Percentiles rank a stretch among this genome's conserved stretches.
phyloP scores from a whole-genome alignment of 2,329 filamentous ascomycete genomes.

The Helotiales sp. region DNA sequence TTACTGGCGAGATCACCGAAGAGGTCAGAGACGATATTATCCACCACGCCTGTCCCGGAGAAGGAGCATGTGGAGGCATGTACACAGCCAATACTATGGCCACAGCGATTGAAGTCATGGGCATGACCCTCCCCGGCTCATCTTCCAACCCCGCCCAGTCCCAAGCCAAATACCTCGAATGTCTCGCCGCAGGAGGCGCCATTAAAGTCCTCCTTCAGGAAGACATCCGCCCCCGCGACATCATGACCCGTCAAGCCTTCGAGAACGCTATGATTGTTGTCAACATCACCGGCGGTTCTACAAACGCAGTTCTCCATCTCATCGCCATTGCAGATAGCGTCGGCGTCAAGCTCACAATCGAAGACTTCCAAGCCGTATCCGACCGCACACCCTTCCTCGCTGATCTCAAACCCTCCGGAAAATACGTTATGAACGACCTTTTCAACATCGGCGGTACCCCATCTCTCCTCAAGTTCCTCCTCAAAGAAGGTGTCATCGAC shows the following conservation, averaged over 20 bases:
- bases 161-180: constrained; percentile 73
- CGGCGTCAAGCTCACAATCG: constrained; percentile 80
- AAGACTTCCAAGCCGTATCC: constrained; percentile 84
- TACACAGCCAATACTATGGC: constrained; percentile 81
- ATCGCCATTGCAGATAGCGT: constrained; percentile 84
- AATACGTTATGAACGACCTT: constrained; percentile 65
- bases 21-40: constrained; percentile 94
- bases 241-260: constrained; percentile 80
- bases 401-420: constrained; percentile 78
- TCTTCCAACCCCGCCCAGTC: constrained; percentile 81
- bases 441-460: constrained; percentile 62
- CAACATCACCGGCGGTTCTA: constrained; percentile 82
- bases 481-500: constrained; percentile 62
- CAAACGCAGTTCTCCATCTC: constrained; percentile 83
- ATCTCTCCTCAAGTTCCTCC: constrained; percentile 60
- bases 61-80: constrained; percentile 87
- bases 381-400: constrained; percentile 81
- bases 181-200: constrained; percentile 71
- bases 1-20: constrained; percentile 89
- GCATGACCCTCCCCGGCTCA: constrained; percentile 81
- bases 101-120: constrained; percentile 73
- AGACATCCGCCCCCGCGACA: constrained; percentile 78
- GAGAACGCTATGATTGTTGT: constrained; percentile 86
- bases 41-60: constrained; percentile 83
- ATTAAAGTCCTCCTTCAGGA: constrained; percentile 77